Evolutionary conservation across 1,284 basidiomycete species (phyloP).

Genomic region (Sporisorium reilianum): DNA sequence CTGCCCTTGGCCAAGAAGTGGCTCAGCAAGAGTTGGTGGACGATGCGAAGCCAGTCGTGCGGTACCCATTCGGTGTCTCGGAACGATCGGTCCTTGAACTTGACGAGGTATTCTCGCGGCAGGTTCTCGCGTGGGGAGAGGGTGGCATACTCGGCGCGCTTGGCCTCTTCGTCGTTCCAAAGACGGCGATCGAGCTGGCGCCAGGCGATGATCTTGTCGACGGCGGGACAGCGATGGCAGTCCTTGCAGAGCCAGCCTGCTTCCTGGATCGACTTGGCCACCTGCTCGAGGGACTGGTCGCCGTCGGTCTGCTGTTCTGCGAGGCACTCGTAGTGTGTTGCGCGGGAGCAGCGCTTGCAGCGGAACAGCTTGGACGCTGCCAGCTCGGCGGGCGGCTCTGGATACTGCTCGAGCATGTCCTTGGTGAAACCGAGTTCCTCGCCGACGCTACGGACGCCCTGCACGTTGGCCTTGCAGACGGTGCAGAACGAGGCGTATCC

Average conservation of each 20-base stretch:
- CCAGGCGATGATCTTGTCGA: constrained; percentile 56
- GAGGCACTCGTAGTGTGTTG: constrained; percentile 53
- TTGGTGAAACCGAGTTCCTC: constrained; percentile 28
- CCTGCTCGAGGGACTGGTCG: constrained; percentile 29
- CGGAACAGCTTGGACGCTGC: constrained; percentile 42
- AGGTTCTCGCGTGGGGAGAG: constrained; percentile 41
- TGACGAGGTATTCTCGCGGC: constrained; percentile 59
- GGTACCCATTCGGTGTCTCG: constrained; percentile 56
- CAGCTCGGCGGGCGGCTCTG: constrained; percentile 22
- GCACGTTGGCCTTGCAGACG: constrained; percentile 38
- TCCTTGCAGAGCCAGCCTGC: constrained; percentile 46
- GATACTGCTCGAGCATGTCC: constrained; percentile 25
- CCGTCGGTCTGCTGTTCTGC: constrained; percentile 12
- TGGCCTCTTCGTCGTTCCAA: constrained; percentile 36
- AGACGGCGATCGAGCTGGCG: constrained; percentile 37
- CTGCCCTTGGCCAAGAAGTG: constrained; percentile 44
- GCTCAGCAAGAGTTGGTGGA: constrained; percentile 15
- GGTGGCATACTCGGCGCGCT: constrained; percentile 24
- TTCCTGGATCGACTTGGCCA: constrained; percentile 29
- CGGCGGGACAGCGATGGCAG: constrained; percentile 50
- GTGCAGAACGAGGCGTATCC: constrained; percentile 42
- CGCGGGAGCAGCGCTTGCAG: constrained; percentile 53
- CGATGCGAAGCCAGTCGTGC: constrained; percentile 53
- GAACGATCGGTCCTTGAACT: constrained; percentile 53
- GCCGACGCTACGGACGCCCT: constrained; percentile 20